Conservation (phyloP, 148 eudicot species). For the Oxyria digyna region DNA sequence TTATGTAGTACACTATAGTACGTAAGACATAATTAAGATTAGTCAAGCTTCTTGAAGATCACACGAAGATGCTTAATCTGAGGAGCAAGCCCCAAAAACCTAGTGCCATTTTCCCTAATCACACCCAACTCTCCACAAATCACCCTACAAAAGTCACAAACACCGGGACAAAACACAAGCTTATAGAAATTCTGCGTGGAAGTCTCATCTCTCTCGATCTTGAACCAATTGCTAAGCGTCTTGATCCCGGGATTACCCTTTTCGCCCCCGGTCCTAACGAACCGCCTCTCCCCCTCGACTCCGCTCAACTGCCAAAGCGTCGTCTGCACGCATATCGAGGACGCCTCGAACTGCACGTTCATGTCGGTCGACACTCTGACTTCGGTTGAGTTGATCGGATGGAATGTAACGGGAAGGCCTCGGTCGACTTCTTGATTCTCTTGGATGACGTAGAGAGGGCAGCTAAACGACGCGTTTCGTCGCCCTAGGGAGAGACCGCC, state of each 20-base stretch:
- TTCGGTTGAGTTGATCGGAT: slow-evolving; percentile 15
- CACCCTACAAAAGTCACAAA: slow-evolving; percentile 36
- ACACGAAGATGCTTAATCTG: background rate
- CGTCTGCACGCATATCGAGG: slow-evolving; percentile 20
- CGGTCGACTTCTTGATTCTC: slow-evolving; percentile 16
- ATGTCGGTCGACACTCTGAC: slow-evolving; percentile 23
- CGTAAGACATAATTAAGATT: background rate
- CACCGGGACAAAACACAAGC: slow-evolving; percentile 46
- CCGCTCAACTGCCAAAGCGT: slow-evolving; percentile 27
- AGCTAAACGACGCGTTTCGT: slow-evolving; percentile 7
- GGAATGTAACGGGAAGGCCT: slow-evolving; percentile 21
- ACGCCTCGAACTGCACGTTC: slow-evolving; percentile 23
- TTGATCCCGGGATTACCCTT: slow-evolving; percentile 26
- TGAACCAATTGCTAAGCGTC: slow-evolving; percentile 40
- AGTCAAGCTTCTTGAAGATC: background rate
- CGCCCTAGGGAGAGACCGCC: slow-evolving; percentile 14
- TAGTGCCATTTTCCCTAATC: slow-evolving; percentile 5
- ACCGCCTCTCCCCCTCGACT: slow-evolving; percentile 10
- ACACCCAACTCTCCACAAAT: slow-evolving; percentile 41
- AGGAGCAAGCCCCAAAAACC: slow-evolving; percentile 6
- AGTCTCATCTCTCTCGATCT: slow-evolving; percentile 24
- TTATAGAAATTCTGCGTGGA: slow-evolving; percentile 34
- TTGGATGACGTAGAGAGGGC: slow-evolving; percentile 29
- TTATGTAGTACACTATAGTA: too few species aligned
- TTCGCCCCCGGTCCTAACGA: slow-evolving; percentile 20